Conservation (phyloP, 139 green algal species). For the Coccomyxa sp. region DNA sequence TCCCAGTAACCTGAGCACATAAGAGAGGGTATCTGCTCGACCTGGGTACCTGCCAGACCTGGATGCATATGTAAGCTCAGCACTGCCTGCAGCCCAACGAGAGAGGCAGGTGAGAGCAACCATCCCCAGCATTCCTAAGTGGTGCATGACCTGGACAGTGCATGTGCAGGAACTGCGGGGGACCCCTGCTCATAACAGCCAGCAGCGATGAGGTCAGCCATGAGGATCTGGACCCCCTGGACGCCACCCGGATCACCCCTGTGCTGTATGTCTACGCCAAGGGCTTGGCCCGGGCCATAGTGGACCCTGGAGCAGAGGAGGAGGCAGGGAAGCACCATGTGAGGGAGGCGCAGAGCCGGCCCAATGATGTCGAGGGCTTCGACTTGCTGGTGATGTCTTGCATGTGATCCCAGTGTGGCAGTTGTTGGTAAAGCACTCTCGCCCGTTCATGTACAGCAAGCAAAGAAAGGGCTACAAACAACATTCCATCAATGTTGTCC, state of each 20-base stretch:
- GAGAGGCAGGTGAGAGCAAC: not conserved
- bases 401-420: not conserved
- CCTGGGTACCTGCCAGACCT: not conserved
- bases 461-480: no score
- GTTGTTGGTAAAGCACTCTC: not conserved
- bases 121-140: not conserved
- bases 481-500: no score
- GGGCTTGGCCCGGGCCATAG: slow-evolving; percentile 12
- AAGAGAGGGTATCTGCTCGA: no score
- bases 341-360: slow-evolving; percentile 30
- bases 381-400: slow-evolving; percentile 20
- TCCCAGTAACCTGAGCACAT: no score
- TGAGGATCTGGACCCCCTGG: slow-evolving; percentile 56
- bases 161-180: slow-evolving; percentile 14
- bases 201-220: not conserved
- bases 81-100: not conserved
- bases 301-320: not conserved
- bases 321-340: slow-evolving; percentile 15
- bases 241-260: slow-evolving; percentile 78
- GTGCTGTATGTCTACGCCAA: slow-evolving; percentile 45
- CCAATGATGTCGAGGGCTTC: slow-evolving; percentile 27
- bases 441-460: no score
- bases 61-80: not conserved
- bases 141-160: not conserved
- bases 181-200: slow-evolving; percentile 3